Evolutionary conservation across 2,329 filamentous ascomycete species (phyloP), one percentile per base, ranked within the genome.

Genomic region (Epichloe gansuensis): DNA sequence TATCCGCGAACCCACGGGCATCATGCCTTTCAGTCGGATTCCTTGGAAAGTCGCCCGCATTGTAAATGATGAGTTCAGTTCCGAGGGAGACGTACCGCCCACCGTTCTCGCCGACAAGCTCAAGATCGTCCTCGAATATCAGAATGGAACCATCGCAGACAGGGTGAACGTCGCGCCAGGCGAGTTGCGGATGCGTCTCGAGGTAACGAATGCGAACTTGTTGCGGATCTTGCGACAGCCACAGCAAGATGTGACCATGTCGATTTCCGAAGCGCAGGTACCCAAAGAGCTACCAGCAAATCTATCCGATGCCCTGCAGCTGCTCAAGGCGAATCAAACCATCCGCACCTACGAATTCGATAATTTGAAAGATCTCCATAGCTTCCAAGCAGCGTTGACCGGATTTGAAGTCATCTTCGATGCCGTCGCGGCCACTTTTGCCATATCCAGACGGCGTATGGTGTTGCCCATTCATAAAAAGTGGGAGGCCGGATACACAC

Each of bases 401-500:
- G 88, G 89, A 0, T 94, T 85, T 66, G 74, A 74, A 27, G 87
- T 95, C 15, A 69, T 85, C 7, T 89, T 84, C 58, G 85, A 89
- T 63, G 81, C 81, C 6, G 68, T 87, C 50, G 88, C 88, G 5
- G 74, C 77, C 7, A 82, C 81, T 0, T 87, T 95, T 65, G 82
- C 85, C 53, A 95, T 95, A 57, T 83, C 89, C 1, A 82, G 89
- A 34, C 81, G 87, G 47, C 80, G 87, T 58, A 93, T 90, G 84
- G 87, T 95, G 12, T 88, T 95, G 15, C 88, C 88, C 0, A 91
- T 95, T 58, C 87, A 94, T 71, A 95, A 95, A 70, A 93, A 93
- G 66, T 94, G 88, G 87, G 89, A 94, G 63, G 87, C 89, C 2
- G 81, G 76, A n/a, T 77, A 76, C 39, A 87, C 87, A 8, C 81